Percentiles rank a stretch among this genome's conserved stretches.
Evolutionary conservation across 768 basidiomycete species (phyloP).

Genomic region (Floccularia luteovirens): DNA sequence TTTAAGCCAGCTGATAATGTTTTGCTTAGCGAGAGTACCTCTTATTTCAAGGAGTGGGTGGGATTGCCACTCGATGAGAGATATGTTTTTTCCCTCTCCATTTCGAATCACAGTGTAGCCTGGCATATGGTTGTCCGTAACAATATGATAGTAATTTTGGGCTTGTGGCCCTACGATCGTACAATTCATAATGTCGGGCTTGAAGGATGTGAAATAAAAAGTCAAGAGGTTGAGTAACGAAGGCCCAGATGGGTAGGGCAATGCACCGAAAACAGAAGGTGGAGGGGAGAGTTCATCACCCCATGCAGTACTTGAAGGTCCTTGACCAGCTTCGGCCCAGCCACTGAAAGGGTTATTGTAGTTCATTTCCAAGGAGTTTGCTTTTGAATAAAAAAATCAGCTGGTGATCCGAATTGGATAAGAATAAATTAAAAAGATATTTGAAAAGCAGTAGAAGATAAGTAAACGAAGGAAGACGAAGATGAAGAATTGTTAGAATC

Average conservation of each 20-base stretch:
- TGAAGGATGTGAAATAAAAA: constrained; percentile 44
- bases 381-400: too few relatives aligned
- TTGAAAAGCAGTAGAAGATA: constrained; percentile 3
- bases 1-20: constrained; percentile 44
- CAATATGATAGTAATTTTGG: constrained; percentile 39
- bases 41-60: constrained; percentile 46
- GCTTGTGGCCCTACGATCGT: constrained; percentile 41
- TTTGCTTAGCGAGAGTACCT: constrained; percentile 39
- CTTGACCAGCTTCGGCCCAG: constrained; percentile 23
- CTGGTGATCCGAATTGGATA: too few relatives aligned
- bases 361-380: too few relatives aligned
- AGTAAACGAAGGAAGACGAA: neutral
- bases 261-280: constrained; percentile 57
- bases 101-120: constrained; percentile 50
- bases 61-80: constrained; percentile 51
- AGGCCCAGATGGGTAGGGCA: constrained; percentile 41
- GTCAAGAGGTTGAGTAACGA: constrained; percentile 22
- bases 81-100: constrained; percentile 35
- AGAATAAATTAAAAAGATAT: constrained; percentile 1
- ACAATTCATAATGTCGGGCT: constrained; percentile 47
- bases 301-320: constrained; percentile 14
- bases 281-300: constrained; percentile 14
- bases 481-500: neutral
- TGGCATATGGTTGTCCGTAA: constrained; percentile 40
- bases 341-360: constrained; percentile 31